Conservation (phyloP, 805 yeast genomes). For the Lachancea quebecensis region DNA sequence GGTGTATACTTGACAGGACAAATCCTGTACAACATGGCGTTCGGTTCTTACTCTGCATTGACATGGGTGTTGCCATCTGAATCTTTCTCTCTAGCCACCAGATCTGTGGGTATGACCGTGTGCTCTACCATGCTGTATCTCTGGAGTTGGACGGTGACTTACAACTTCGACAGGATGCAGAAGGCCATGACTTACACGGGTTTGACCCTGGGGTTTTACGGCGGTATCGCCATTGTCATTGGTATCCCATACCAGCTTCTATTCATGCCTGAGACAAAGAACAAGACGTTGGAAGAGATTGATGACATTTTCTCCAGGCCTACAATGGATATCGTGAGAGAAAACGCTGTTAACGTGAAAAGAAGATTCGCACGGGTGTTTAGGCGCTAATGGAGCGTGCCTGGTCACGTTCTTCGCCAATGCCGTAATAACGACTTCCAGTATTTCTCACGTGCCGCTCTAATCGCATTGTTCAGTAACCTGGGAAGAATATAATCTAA, state of each 20-base stretch:
- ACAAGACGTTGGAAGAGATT: constrained; percentile 63
- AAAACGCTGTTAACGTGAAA: constrained; percentile 23
- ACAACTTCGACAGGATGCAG: constrained; percentile 53
- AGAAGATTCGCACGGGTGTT: background rate
- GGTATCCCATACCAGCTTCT: constrained; percentile 48
- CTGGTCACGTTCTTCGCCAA: background rate
- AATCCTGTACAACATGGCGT: constrained; percentile 57
- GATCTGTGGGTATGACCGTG: constrained; percentile 61
- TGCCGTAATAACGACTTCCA: no score
- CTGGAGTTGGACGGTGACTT: constrained; percentile 59
- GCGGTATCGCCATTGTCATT: constrained; percentile 50
- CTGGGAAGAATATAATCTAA: no score
- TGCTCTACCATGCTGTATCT: constrained; percentile 49
- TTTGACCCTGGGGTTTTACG: constrained; percentile 57
- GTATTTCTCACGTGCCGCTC: no score
- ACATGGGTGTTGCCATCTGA: constrained; percentile 69
- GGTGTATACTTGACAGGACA: constrained; percentile 59
- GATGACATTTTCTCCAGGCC: constrained; percentile 53
- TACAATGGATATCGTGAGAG: constrained; percentile 32
- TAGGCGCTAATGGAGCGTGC: background rate
- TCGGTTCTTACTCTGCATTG: constrained; percentile 58
- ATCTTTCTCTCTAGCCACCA: constrained; percentile 49
- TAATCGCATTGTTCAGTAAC: no score
- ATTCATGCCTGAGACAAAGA: constrained; percentile 68
- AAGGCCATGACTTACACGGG: constrained; percentile 55